phyloP scores from a whole-genome alignment of 208 protist species.

The Strigomonas culicis region DNA sequence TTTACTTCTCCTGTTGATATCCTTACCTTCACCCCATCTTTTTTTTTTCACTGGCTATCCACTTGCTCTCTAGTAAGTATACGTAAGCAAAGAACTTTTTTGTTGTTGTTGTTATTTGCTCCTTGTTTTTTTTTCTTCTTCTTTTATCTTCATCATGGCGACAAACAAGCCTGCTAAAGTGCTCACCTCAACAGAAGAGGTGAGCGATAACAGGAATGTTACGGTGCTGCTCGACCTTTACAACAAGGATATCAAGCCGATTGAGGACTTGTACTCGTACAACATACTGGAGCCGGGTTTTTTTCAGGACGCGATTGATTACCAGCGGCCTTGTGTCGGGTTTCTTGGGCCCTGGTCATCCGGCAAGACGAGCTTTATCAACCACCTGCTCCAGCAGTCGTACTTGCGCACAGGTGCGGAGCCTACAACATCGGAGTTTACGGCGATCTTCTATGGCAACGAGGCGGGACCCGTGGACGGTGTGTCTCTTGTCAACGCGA shows the following conservation, averaged over 20 bases:
- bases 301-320: constrained; percentile 66
- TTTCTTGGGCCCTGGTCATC: constrained; percentile 79
- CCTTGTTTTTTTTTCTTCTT: constrained; percentile 16
- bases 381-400: constrained; percentile 70
- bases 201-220: constrained; percentile 33
- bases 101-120: background rate
- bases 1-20: no score
- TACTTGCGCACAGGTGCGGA: constrained; percentile 73
- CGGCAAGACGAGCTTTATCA: constrained; percentile 83
- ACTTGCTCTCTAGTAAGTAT: no score
- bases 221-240: constrained; percentile 53
- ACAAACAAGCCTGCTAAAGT: background rate
- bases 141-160: constrained; percentile 7
- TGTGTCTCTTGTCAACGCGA: constrained; percentile 72
- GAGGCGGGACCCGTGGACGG: constrained; percentile 73
- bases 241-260: constrained; percentile 41
- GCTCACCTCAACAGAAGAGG: background rate
- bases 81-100: no score
- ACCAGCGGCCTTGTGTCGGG: constrained; percentile 58
- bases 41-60: no score
- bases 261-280: constrained; percentile 74
- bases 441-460: constrained; percentile 63
- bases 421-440: constrained; percentile 80
- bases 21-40: no score
- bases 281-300: constrained; percentile 45